Evolutionary conservation across 2,329 filamentous ascomycete genomes (phyloP).

Genomic region (Cladosporium velox): DNA sequence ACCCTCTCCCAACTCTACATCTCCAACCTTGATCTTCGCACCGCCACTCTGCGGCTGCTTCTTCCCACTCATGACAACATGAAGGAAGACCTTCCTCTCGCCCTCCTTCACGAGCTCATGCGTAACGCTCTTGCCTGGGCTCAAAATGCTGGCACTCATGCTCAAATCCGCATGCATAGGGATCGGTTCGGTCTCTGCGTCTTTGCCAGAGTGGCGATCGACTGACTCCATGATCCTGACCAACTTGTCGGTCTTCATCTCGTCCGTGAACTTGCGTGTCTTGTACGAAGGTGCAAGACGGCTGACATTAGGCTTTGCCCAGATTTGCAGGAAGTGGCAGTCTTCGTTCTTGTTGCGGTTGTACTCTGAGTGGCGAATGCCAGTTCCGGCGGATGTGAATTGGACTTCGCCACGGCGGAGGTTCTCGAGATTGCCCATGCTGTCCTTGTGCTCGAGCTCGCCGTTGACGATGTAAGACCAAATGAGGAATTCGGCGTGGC

Average conservation of each 20-base stretch:
- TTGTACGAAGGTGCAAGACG: constrained; percentile 76
- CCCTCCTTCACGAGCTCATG: constrained; percentile 71
- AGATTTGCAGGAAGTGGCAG: constrained; percentile 87
- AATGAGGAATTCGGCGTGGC: constrained; percentile 85
- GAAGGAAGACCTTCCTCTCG: constrained; percentile 72
- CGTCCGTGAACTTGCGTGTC: constrained; percentile 71
- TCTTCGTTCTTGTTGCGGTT: constrained; percentile 72
- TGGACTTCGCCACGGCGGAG: constrained; percentile 82
- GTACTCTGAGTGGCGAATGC: constrained; percentile 78
- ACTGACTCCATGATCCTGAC: constrained; percentile 76
- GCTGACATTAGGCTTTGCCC: constrained; percentile 75
- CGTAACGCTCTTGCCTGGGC: constrained; percentile 64
- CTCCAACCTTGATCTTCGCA: constrained; percentile 69
- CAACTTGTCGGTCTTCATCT: constrained; percentile 69
- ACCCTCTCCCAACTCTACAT: constrained; percentile 70
- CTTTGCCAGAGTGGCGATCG: constrained; percentile 63
- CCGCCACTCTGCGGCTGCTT: constrained; percentile 65
- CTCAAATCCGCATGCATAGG: constrained; percentile 82
- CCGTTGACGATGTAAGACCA: constrained; percentile 85
- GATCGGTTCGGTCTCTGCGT: constrained; percentile 69
- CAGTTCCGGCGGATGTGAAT: constrained; percentile 83
- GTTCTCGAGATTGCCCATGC: constrained; percentile 70
- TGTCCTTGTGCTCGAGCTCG: constrained; percentile 84
- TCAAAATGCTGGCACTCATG: constrained; percentile 77
- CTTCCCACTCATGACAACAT: constrained; percentile 68